These are phyloP conservation scores for Macrophomina pseudophaseolina DNA, from an alignment of 2,329 filamentous ascomycete species.

Conservation along the genomic window DNA sequence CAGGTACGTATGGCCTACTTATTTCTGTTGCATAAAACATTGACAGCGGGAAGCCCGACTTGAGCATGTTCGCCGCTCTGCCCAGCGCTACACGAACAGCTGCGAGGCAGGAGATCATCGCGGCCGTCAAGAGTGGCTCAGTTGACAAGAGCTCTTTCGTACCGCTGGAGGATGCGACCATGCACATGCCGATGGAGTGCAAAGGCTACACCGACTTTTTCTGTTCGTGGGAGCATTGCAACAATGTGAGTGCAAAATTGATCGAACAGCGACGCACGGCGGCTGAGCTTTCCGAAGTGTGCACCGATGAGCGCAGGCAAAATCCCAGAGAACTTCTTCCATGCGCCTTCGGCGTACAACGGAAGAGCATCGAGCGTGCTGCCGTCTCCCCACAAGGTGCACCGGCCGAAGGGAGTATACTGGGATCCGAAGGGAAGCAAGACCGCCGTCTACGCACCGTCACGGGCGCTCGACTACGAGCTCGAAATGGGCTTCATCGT, in stretches of 20 bases:
- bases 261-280: no score
- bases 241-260: slow-evolving; percentile 50
- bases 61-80: slow-evolving; percentile 59
- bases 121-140: slow-evolving; percentile 35
- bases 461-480: slow-evolving; percentile 54
- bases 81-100: slow-evolving; percentile 44
- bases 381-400: slow-evolving; percentile 51
- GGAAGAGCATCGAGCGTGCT: slow-evolving; percentile 61
- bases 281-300: background rate
- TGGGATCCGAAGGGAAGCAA: slow-evolving; percentile 38
- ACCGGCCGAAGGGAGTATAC: slow-evolving; percentile 36
- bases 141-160: slow-evolving; percentile 31
- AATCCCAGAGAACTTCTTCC: slow-evolving; percentile 33
- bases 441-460: slow-evolving; percentile 56
- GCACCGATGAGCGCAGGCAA: slow-evolving; percentile 6
- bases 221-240: slow-evolving; percentile 58
- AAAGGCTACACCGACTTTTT: slow-evolving; percentile 65
- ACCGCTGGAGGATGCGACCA: slow-evolving; percentile 47
- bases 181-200: slow-evolving; percentile 62
- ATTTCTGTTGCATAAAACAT: no score
- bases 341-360: slow-evolving; percentile 57
- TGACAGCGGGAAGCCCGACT: slow-evolving; percentile 17
- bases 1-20: background rate
- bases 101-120: slow-evolving; percentile 47
- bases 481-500: slow-evolving; percentile 56